phyloP scores from a whole-genome alignment of 768 basidiomycete genomes.

The Xanthoconium stramineum region DNA sequence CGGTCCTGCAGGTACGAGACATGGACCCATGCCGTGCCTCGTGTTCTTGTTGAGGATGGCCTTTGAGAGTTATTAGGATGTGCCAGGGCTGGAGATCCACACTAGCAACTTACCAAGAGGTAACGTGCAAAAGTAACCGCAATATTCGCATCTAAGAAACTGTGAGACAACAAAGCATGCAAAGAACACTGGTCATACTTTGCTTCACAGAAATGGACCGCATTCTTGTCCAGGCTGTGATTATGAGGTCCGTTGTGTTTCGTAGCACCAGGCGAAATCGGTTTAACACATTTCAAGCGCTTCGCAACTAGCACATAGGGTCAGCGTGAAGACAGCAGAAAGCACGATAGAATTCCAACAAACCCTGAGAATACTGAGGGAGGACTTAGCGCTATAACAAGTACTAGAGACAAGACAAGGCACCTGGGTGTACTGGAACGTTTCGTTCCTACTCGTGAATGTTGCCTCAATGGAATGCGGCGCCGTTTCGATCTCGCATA shows the following conservation, averaged over 20 bases:
- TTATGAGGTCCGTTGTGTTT: slow-evolving; percentile 47
- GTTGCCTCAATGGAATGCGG: slow-evolving; percentile 62
- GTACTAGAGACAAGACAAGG: not conserved
- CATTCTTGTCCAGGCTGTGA: slow-evolving; percentile 43
- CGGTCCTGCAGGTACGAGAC: slow-evolving; percentile 53
- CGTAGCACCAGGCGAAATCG: slow-evolving; percentile 41
- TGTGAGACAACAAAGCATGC: not conserved
- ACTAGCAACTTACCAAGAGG: slow-evolving; percentile 43
- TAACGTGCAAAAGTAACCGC: slow-evolving; percentile 57
- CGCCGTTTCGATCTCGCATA: slow-evolving; percentile 18
- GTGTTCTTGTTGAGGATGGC: slow-evolving; percentile 57
- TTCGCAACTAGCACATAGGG: slow-evolving; percentile 38
- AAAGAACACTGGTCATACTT: slow-evolving; percentile 30
- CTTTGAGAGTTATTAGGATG: slow-evolving; percentile 27
- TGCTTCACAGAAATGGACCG: slow-evolving; percentile 54
- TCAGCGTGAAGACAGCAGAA: not conserved
- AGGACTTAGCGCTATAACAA: not conserved
- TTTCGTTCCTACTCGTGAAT: slow-evolving; percentile 57
- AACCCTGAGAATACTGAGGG: slow-evolving; percentile 53
- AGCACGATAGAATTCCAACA: not conserved
- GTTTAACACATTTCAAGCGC: slow-evolving; percentile 47
- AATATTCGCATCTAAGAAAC: slow-evolving; percentile 44
- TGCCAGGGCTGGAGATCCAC: accelerated
- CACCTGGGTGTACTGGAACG: slow-evolving; percentile 65
- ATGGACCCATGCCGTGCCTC: slow-evolving; percentile 65